These are phyloP conservation scores for Suillus brevipes DNA, from an alignment of 768 basidiomycete genomes.

Conservation along the genomic window DNA sequence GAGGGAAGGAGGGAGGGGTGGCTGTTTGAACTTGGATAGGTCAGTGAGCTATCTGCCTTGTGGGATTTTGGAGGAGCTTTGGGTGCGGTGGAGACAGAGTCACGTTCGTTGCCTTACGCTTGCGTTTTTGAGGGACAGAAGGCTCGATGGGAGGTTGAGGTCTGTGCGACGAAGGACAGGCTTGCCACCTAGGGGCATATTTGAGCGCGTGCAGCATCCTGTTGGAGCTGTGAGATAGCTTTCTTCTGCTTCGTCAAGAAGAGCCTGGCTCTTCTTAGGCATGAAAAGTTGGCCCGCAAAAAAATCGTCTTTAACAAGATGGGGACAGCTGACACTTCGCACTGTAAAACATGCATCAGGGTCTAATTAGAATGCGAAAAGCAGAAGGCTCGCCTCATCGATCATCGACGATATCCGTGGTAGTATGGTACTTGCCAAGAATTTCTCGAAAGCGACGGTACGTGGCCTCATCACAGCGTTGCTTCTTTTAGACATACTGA, in stretches of 20 bases:
- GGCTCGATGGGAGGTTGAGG: conserved; percentile 36
- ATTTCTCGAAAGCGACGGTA: too few species aligned
- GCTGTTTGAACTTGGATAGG: conserved; percentile 24
- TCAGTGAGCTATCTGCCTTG: not conserved
- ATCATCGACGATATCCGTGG: too few species aligned
- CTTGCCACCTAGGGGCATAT: conserved; percentile 30
- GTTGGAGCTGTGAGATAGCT: conserved; percentile 28
- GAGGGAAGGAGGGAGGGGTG: conserved; percentile 15
- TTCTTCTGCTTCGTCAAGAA: conserved; percentile 47
- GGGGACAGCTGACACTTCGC: conserved; percentile 64
- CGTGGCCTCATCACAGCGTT: too few species aligned
- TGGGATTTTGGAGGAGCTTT: not conserved
- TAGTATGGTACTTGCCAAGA: too few species aligned
- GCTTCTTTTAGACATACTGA: too few species aligned
- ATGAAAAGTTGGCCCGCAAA: conserved; percentile 78
- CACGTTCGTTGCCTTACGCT: conserved; percentile 53
- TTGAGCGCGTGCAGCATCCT: conserved; percentile 36
- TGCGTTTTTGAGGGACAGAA: conserved; percentile 65
- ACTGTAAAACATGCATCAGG: conserved; percentile 40
- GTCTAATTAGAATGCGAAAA: too few species aligned
- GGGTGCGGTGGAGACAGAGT: conserved; percentile 9
- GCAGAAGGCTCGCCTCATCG: too few species aligned
- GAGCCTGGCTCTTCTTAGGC: conserved; percentile 55
- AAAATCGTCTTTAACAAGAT: conserved; percentile 72
- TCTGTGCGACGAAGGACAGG: conserved; percentile 48